Percentiles rank a stretch among this genome's conserved stretches.
These are phyloP conservation scores for Alternaria gaisen DNA, from an alignment of 2,329 filamentous ascomycete species.

Conservation along the genomic window DNA sequence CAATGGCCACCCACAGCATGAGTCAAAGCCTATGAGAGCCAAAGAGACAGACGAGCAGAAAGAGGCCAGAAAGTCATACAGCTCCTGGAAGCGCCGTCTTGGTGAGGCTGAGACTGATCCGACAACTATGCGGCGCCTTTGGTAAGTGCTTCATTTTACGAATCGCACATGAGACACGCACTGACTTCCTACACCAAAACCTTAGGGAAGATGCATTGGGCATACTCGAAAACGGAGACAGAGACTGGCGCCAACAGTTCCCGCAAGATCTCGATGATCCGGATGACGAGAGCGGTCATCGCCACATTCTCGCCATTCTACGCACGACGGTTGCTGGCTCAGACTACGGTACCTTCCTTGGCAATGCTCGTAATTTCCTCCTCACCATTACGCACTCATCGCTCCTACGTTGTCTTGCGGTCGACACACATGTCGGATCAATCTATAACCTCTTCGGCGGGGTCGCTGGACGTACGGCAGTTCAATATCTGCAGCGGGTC, in stretches of 20 bases:
- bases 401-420: conserved; percentile 46
- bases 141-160: conserved; percentile 5
- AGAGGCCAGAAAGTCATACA: conserved; percentile 35
- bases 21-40: conserved; percentile 1
- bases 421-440: conserved; percentile 46
- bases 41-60: conserved; percentile 35
- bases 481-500: conserved; percentile 44
- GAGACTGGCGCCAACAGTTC: conserved; percentile 45
- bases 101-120: conserved; percentile 28
- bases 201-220: conserved; percentile 32
- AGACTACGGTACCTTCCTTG: conserved; percentile 16
- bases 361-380: conserved; percentile 26
- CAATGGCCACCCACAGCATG: not conserved
- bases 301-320: conserved; percentile 40
- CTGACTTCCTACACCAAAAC: not conserved
- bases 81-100: conserved; percentile 40
- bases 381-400: conserved; percentile 45
- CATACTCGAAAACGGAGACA: conserved; percentile 40
- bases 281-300: conserved; percentile 31
- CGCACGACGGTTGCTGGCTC: conserved; percentile 7
- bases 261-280: conserved; percentile 43
- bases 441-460: conserved; percentile 51
- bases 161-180: not conserved
- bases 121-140: conserved; percentile 32
- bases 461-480: conserved; percentile 38